Conservation (phyloP, 1,139 yeast species). For the Geotrichum candidum region DNA sequence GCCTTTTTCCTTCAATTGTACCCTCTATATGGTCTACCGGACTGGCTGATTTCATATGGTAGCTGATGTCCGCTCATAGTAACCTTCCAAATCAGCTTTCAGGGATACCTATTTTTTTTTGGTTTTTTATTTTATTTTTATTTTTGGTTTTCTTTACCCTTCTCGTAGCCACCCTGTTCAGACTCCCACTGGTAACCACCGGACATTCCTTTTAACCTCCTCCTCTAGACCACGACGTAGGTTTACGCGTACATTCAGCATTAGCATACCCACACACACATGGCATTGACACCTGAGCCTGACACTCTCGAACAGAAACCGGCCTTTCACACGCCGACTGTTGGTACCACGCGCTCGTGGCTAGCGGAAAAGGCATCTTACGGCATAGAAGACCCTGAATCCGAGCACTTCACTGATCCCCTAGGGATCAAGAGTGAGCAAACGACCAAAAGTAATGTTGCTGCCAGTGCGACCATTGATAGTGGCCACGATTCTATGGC, state of each 20-base stretch:
- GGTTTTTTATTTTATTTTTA: too few relatives aligned
- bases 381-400: constrained; percentile 5
- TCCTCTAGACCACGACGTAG: background rate
- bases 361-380: constrained; percentile 15
- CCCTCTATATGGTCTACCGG: too few relatives aligned
- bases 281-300: background rate
- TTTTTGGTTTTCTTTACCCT: background rate
- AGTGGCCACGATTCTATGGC: background rate
- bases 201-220: background rate
- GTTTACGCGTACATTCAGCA: background rate
- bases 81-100: too few relatives aligned
- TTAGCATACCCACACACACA: background rate
- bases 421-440: background rate
- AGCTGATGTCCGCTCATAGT: too few relatives aligned
- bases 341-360: constrained; percentile 13
- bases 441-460: background rate
- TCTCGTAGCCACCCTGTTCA: background rate
- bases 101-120: too few relatives aligned
- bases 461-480: background rate
- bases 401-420: constrained; percentile 6
- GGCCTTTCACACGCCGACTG: constrained; percentile 11
- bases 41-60: too few relatives aligned
- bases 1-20: too few relatives aligned
- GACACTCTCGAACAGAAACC: background rate
- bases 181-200: background rate